These are phyloP conservation scores for Claviceps spartinae DNA, from an alignment of 2,329 filamentous ascomycete genomes.

Conservation along the genomic window DNA sequence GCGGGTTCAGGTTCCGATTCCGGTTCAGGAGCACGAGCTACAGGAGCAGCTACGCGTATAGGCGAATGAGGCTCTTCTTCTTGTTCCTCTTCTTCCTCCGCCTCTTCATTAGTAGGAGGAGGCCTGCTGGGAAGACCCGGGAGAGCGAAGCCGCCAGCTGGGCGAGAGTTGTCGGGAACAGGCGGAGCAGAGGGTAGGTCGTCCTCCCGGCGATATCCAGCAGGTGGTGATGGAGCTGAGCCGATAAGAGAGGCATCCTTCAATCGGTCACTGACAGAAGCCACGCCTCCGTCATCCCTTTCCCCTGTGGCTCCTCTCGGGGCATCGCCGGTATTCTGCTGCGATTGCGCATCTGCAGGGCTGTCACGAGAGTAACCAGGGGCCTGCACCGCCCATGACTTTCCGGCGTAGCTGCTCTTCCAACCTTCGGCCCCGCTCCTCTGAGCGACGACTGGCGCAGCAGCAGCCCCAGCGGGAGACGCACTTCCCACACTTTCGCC, in stretches of 20 bases:
- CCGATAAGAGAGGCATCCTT: constrained; percentile 62
- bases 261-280: constrained; percentile 70
- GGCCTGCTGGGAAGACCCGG: constrained; percentile 59
- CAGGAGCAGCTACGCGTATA: constrained; percentile 74
- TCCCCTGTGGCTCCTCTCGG: constrained; percentile 33
- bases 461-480: constrained; percentile 27
- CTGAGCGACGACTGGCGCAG: constrained; percentile 51
- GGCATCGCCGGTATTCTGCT: constrained; percentile 45
- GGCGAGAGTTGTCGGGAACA: constrained; percentile 49
- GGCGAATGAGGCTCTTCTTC: constrained; percentile 52
- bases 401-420: constrained; percentile 85
- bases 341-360: constrained; percentile 33
- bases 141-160: constrained; percentile 62
- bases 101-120: constrained; percentile 35
- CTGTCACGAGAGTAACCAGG: constrained; percentile 48
- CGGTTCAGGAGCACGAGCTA: constrained; percentile 48
- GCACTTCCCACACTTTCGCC: constrained; percentile 32
- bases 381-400: constrained; percentile 79
- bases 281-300: constrained; percentile 46
- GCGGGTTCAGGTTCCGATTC: constrained; percentile 18
- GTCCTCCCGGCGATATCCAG: constrained; percentile 15
- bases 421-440: constrained; percentile 62
- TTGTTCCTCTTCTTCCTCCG: constrained; percentile 27
- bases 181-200: constrained; percentile 31
- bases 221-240: constrained; percentile 26